Evolutionary conservation across 225 moss, liverwort and hornwort genomes (phyloP).

Genomic region (Anthoceros angustus): DNA sequence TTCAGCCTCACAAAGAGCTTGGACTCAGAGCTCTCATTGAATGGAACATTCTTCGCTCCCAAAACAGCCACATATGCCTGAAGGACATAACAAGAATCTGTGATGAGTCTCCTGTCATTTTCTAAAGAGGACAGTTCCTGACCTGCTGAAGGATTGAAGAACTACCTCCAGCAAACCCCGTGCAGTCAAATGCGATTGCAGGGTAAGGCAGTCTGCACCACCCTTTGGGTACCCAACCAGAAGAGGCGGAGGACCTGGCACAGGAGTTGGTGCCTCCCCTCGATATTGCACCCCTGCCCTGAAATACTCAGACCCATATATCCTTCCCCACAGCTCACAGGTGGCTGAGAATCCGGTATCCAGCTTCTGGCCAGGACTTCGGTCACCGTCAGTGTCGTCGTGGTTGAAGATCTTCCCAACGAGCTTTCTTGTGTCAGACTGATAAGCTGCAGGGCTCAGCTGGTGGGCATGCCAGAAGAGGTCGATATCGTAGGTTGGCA

Average conservation of each 20-base stretch:
- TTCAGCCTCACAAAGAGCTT: slow-evolving; percentile 9
- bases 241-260: not conserved
- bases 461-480: slow-evolving; percentile 35
- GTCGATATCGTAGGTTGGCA: slow-evolving; percentile 48
- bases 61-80: slow-evolving; percentile 9
- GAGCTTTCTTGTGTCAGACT: slow-evolving; percentile 13
- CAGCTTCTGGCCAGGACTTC: slow-evolving; percentile 9
- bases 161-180: not conserved
- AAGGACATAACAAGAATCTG: too few species aligned
- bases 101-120: too few species aligned
- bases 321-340: slow-evolving; percentile 9
- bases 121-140: too few species aligned
- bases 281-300: slow-evolving; percentile 7
- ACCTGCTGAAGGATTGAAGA: too few species aligned
- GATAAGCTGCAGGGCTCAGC: slow-evolving; percentile 27
- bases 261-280: slow-evolving; percentile 3
- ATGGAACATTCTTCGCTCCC: slow-evolving; percentile 10
- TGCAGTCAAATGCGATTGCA: not conserved
- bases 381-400: slow-evolving; percentile 8
- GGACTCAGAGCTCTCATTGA: not conserved
- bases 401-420: slow-evolving; percentile 7
- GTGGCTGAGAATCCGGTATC: slow-evolving; percentile 8
- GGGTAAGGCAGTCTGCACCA: not conserved
- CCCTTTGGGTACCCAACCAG: not conserved
- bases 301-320: slow-evolving; percentile 7